A percentile compares a stretch with the other conserved stretches of the same genome.
Evolutionary conservation across 805 yeast species (phyloP).

Genomic region (Lipomyces spencermartinsiae): DNA sequence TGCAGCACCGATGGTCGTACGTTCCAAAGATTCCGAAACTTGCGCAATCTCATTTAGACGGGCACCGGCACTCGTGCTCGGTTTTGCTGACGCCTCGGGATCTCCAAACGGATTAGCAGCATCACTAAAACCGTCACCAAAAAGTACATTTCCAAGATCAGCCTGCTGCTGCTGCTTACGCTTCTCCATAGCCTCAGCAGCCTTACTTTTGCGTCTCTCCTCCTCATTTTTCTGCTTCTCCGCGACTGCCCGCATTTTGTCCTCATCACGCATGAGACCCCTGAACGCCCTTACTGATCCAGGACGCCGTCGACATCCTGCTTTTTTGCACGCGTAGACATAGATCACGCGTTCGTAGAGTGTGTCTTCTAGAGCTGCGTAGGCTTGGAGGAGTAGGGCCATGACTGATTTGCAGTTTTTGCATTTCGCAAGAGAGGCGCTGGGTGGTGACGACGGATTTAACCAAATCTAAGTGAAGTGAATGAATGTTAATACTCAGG

Average conservation of each 20-base stretch:
- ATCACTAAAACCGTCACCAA: conserved; percentile 45
- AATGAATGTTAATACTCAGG: conserved; percentile 4
- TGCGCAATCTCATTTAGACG: conserved; percentile 5
- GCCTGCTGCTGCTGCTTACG: conserved; percentile 50
- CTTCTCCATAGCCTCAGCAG: conserved; percentile 51
- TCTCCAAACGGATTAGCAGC: conserved; percentile 35
- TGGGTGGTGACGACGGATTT: conserved; percentile 63
- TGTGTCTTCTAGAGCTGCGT: conserved; percentile 74
- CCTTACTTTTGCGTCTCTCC: conserved; percentile 51
- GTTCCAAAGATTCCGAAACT: conserved; percentile 12
- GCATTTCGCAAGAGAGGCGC: conserved; percentile 60
- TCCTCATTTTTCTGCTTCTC: conserved; percentile 45
- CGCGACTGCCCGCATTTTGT: conserved; percentile 45
- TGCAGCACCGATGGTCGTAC: conserved; percentile 3
- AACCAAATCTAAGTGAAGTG: conserved; percentile 58
- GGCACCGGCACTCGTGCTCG: not conserved
- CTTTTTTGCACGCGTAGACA: conserved; percentile 72
- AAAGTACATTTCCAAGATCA: conserved; percentile 45
- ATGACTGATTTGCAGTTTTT: conserved; percentile 65
- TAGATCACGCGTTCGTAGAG: conserved; percentile 83
- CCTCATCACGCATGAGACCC: conserved; percentile 70
- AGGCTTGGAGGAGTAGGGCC: conserved; percentile 78
- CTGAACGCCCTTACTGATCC: conserved; percentile 80
- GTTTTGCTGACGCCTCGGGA: conserved; percentile 4
- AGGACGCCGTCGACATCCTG: conserved; percentile 67